Percentiles rank a stretch among this genome's conserved stretches.
These are phyloP conservation scores for Barbarea vulgaris DNA, from an alignment of 345 rosid genomes.

Conservation along the genomic window DNA sequence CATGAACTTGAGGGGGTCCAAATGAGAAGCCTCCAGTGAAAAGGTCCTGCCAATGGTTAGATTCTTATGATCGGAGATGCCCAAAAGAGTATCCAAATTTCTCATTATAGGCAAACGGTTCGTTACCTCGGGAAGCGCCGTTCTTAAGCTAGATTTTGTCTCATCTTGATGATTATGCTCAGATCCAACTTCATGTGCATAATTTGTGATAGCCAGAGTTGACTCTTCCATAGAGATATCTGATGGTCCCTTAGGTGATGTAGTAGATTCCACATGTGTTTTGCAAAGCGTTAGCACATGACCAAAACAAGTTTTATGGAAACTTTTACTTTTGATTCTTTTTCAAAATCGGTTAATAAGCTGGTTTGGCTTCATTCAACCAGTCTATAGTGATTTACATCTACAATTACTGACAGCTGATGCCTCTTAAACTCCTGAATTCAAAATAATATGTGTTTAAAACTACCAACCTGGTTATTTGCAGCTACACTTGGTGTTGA, in stretches of 20 bases:
- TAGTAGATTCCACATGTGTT: constrained; percentile 35
- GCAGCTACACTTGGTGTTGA: constrained; percentile 22
- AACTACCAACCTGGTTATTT: constrained; percentile 50
- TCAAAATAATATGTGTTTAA: background rate
- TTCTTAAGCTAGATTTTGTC: constrained; percentile 49
- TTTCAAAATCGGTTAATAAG: background rate
- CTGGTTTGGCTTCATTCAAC: background rate
- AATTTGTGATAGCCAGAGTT: constrained; percentile 36
- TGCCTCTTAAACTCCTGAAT: background rate
- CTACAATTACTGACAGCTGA: background rate
- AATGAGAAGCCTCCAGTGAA: constrained; percentile 57
- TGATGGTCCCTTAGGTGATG: constrained; percentile 41
- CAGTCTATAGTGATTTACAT: background rate
- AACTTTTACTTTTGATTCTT: background rate
- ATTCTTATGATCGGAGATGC: constrained; percentile 1
- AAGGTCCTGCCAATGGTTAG: constrained; percentile 59
- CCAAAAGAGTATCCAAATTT: constrained; percentile 24
- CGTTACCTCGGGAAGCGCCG: constrained; percentile 72
- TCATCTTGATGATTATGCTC: constrained; percentile 42
- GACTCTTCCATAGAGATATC: constrained; percentile 37
- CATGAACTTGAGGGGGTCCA: constrained; percentile 45
- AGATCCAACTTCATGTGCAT: constrained; percentile 41
- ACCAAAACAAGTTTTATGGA: background rate
- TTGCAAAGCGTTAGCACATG: constrained; percentile 35
- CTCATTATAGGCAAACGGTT: background rate